phyloP scores from a whole-genome alignment of 1,284 basidiomycete genomes.

The Ganoderma meredithae region DNA sequence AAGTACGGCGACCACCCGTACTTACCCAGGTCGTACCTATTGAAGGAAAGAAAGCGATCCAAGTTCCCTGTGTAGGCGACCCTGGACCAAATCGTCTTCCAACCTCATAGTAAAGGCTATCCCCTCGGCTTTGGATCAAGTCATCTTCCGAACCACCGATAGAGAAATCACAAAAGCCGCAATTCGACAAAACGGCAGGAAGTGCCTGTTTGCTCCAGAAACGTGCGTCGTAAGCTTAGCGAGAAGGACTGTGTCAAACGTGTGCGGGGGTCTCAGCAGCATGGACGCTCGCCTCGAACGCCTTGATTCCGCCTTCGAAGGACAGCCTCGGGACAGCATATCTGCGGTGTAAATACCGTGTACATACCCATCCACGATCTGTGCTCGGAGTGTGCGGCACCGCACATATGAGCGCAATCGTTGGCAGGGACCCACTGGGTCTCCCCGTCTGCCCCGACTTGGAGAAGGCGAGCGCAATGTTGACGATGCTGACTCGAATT shows the following conservation, averaged over 20 bases:
- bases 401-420: constrained; percentile 20
- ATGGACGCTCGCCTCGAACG: constrained; percentile 12
- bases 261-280: background rate
- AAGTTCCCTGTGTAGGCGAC: too few relatives aligned
- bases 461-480: constrained; percentile 24
- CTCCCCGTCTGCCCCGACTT: background rate
- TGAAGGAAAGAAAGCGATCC: too few relatives aligned
- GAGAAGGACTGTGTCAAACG: constrained; percentile 12
- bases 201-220: background rate
- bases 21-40: too few relatives aligned
- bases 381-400: constrained; percentile 24
- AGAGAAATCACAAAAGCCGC: too few relatives aligned
- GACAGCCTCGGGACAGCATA: constrained; percentile 21
- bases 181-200: too few relatives aligned
- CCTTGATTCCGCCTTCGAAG: constrained; percentile 17
- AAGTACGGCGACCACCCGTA: too few relatives aligned
- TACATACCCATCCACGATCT: constrained; percentile 22
- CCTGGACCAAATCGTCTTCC: too few relatives aligned
- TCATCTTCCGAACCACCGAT: too few relatives aligned
- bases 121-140: too few relatives aligned
- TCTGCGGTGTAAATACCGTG: constrained; percentile 17
- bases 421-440: constrained; percentile 15
- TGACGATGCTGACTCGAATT: constrained; percentile 29
- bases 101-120: too few relatives aligned
- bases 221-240: background rate